Conservation (phyloP, 805 yeast species). For the Scheffersomyces lignosus region DNA sequence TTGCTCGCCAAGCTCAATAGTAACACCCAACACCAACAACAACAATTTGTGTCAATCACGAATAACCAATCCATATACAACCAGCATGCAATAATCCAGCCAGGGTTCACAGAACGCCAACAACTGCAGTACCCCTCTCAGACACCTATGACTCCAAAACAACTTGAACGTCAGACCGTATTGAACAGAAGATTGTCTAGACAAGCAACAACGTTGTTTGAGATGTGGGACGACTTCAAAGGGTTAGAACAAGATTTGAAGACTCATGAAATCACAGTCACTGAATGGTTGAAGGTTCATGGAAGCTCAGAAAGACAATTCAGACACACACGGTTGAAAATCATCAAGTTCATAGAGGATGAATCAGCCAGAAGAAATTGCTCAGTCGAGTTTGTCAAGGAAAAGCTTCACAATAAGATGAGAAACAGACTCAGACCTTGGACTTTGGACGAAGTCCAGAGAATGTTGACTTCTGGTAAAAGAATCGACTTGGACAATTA, state of each 20-base stretch:
- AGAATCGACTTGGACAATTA: slow-evolving; percentile 20
- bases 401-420: slow-evolving; percentile 28
- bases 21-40: slow-evolving; percentile 2
- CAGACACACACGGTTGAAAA: slow-evolving; percentile 27
- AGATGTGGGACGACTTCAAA: slow-evolving; percentile 37
- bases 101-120: not conserved
- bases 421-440: slow-evolving; percentile 27
- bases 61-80: slow-evolving; percentile 4
- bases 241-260: slow-evolving; percentile 23
- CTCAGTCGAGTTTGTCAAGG: slow-evolving; percentile 22
- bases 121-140: too few species aligned
- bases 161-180: slow-evolving; percentile 17
- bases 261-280: slow-evolving; percentile 21
- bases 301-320: slow-evolving; percentile 30
- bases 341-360: slow-evolving; percentile 29
- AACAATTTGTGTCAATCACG: not conserved
- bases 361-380: slow-evolving; percentile 21
- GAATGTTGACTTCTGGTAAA: slow-evolving; percentile 29
- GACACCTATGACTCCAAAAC: slow-evolving; percentile 2
- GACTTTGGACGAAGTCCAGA: slow-evolving; percentile 34
- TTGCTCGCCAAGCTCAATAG: slow-evolving; percentile 14
- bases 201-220: slow-evolving; percentile 27
- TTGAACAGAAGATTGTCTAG: slow-evolving; percentile 24
- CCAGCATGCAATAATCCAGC: not conserved
- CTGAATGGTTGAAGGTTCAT: slow-evolving; percentile 32